Evolutionary conservation across 2,329 filamentous ascomycete genomes (phyloP).

Genomic region (Neonectria punicea): DNA sequence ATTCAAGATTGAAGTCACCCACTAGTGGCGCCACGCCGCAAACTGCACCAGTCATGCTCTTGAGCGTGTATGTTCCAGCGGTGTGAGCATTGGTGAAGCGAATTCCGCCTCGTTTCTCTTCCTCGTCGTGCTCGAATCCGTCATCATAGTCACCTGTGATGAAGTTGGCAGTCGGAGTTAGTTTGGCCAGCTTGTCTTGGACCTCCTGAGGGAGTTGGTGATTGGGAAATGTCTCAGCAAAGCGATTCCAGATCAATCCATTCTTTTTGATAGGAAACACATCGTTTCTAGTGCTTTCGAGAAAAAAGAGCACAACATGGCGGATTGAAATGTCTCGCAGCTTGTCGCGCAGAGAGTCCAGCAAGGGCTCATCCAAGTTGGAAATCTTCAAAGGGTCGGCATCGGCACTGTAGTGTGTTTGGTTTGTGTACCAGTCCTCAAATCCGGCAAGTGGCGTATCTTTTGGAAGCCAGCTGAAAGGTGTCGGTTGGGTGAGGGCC

Average conservation of each 20-base stretch:
- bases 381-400: constrained; percentile 54
- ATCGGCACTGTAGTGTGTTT: constrained; percentile 48
- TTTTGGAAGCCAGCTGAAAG: constrained; percentile 40
- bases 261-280: constrained; percentile 57
- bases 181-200: constrained; percentile 38
- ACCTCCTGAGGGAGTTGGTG: constrained; percentile 48
- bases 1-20: constrained; percentile 56
- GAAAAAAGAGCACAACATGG: constrained; percentile 55
- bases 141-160: constrained; percentile 51
- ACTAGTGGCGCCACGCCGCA: constrained; percentile 56
- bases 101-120: constrained; percentile 50
- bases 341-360: constrained; percentile 40
- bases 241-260: constrained; percentile 50
- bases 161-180: constrained; percentile 48
- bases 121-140: constrained; percentile 42
- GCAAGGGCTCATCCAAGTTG: constrained; percentile 49
- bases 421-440: constrained; percentile 39
- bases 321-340: constrained; percentile 50
- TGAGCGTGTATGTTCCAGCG: constrained; percentile 55
- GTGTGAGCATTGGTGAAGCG: constrained; percentile 54
- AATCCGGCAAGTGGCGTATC: constrained; percentile 35
- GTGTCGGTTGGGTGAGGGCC: constrained; percentile 37
- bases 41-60: constrained; percentile 54
- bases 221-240: constrained; percentile 46
- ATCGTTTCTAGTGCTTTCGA: constrained; percentile 58